Percentiles rank a stretch among this genome's conserved stretches.
These are phyloP conservation scores for Aspergillus sp. DNA, from an alignment of 2,329 filamentous ascomycete species.

Conservation along the genomic window DNA sequence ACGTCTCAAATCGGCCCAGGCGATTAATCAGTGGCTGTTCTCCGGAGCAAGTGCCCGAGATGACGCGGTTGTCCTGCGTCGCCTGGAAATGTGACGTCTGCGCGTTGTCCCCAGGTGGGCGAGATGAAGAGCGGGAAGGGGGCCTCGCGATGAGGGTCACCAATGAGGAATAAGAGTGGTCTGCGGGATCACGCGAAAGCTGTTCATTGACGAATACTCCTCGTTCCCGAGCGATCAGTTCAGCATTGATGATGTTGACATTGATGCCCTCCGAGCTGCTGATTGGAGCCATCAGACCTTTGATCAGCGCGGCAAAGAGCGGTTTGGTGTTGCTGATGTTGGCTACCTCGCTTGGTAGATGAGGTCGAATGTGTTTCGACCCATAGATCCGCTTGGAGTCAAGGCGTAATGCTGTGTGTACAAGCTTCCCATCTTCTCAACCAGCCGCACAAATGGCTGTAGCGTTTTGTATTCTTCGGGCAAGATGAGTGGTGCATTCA, in stretches of 20 bases:
- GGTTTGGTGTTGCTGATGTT: constrained; percentile 65
- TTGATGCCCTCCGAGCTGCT: constrained; percentile 56
- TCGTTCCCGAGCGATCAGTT: constrained; percentile 64
- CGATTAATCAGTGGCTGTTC: constrained; percentile 54
- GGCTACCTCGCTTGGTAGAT: constrained; percentile 66
- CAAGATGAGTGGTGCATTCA: constrained; percentile 73
- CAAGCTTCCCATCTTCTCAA: constrained; percentile 69
- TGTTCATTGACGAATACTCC: constrained; percentile 70
- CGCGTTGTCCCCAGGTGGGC: constrained; percentile 22
- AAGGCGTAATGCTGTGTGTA: constrained; percentile 66
- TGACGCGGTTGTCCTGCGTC: constrained; percentile 41
- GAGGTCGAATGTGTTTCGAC: constrained; percentile 63
- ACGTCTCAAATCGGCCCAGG: constrained; percentile 62
- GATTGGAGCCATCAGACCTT: constrained; percentile 62
- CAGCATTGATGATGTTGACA: constrained; percentile 76
- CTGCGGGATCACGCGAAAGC: constrained; percentile 50
- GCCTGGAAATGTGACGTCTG: constrained; percentile 3
- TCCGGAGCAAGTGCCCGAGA: constrained; percentile 34
- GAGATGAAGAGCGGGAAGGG: constrained; percentile 23
- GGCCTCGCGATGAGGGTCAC: constrained; percentile 56
- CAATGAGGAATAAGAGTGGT: constrained; percentile 59
- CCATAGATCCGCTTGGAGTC: constrained; percentile 30
- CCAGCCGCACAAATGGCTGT: constrained; percentile 63
- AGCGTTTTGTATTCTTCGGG: constrained; percentile 71
- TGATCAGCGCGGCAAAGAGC: constrained; percentile 67